These are phyloP conservation scores for Amauroascus niger DNA, from an alignment of 2,329 filamentous ascomycete species.

Conservation along the genomic window DNA sequence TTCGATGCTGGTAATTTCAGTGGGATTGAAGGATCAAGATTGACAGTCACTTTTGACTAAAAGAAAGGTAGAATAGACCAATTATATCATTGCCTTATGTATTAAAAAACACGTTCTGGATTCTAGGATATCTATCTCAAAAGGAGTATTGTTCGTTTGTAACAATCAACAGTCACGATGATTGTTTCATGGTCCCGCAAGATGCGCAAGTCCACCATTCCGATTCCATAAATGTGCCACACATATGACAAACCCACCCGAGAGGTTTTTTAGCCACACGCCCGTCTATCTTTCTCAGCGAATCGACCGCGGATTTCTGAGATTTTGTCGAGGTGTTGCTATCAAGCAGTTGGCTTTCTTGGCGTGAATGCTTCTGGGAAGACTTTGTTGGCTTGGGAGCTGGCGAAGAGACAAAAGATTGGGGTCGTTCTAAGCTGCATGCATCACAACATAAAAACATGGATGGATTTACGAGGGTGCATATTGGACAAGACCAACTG, in stretches of 20 bases:
- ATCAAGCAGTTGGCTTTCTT: slow-evolving; percentile 1
- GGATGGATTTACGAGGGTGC: slow-evolving; percentile 53
- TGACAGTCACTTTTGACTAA: too few relatives aligned
- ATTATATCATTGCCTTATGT: too few relatives aligned
- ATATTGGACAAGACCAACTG: slow-evolving; percentile 51
- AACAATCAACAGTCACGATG: not conserved
- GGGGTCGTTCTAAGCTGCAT: slow-evolving; percentile 48
- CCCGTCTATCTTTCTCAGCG: slow-evolving; percentile 31
- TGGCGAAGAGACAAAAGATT: slow-evolving; percentile 22
- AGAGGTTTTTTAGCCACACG: slow-evolving; percentile 40
- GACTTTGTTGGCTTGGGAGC: not conserved
- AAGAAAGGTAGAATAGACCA: too few relatives aligned
- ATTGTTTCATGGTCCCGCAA: slow-evolving; percentile 50
- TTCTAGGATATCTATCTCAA: not conserved
- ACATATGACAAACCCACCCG: slow-evolving; percentile 51
- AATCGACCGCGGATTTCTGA: slow-evolving; percentile 30
- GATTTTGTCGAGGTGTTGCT: slow-evolving; percentile 10
- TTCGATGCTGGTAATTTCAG: too few relatives aligned
- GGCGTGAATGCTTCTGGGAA: slow-evolving; percentile 3
- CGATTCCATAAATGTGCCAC: slow-evolving; percentile 54
- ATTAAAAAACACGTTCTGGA: too few relatives aligned
- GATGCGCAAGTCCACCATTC: slow-evolving; percentile 55
- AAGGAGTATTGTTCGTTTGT: not conserved
- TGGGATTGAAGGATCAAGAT: too few relatives aligned
- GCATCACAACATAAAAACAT: slow-evolving; percentile 52